A percentile compares a stretch with the other conserved stretches of the same genome.
phyloP scores from a whole-genome alignment of 768 basidiomycete species.

The Sistotremastrum suecicum region DNA sequence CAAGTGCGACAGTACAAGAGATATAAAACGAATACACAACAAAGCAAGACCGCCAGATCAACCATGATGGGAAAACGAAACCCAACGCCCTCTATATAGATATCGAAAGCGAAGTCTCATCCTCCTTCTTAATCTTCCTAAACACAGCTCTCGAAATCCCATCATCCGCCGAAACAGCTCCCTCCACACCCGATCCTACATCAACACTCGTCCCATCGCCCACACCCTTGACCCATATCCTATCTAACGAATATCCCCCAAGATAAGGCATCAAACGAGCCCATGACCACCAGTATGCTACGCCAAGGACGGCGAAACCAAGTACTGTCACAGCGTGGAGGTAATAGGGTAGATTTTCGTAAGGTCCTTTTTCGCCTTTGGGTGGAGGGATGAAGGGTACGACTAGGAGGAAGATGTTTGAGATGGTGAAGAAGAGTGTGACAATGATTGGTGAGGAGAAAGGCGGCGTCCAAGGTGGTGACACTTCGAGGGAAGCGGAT shows the following conservation, averaged over 20 bases:
- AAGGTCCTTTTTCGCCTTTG: constrained; percentile 29
- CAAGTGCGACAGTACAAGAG: no score
- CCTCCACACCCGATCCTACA: constrained; percentile 1
- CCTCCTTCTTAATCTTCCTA: constrained; percentile 16
- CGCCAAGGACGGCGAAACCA: constrained; percentile 31
- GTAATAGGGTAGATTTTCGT: constrained; percentile 55
- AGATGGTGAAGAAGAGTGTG: constrained; percentile 41
- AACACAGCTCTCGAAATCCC: constrained; percentile 45
- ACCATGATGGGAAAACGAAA: no score
- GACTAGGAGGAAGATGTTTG: constrained; percentile 49
- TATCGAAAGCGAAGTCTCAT: no score
- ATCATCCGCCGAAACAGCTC: constrained; percentile 37
- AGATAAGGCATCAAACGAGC: constrained; percentile 33
- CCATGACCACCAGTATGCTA: constrained; percentile 43
- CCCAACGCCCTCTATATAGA: no score
- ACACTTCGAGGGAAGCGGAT: constrained; percentile 16
- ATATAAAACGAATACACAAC: no score
- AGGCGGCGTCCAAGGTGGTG: constrained; percentile 49
- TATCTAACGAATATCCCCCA: constrained; percentile 34
- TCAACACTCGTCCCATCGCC: no score
- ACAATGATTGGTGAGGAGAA: constrained; percentile 39
- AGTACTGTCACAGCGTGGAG: constrained; percentile 36
- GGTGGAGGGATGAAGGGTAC: constrained; percentile 52
- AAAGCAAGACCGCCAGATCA: no score
- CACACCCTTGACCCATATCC: constrained; percentile 5